A percentile compares a stretch with the other conserved stretches of the same genome.
These are phyloP conservation scores for Ilex aquifolium DNA, from an alignment of 257 asterid genomes.

Conservation along the genomic window DNA sequence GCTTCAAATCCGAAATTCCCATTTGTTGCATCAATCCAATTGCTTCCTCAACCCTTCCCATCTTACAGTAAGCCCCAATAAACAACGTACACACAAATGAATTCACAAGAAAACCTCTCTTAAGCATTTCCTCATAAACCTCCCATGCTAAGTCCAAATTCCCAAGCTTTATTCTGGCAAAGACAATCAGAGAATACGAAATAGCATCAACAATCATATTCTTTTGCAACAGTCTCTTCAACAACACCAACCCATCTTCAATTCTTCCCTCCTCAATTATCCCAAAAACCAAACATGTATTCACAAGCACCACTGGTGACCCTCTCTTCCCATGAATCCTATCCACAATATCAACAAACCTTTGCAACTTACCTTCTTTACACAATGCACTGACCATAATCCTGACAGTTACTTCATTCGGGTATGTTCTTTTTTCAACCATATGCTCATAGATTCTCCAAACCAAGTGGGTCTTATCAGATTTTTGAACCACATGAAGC, in stretches of 20 bases:
- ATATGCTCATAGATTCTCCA: conserved; percentile 70
- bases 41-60: conserved; percentile 51
- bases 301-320: conserved; percentile 49
- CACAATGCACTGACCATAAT: conserved; percentile 61
- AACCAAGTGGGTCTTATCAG: conserved; percentile 32
- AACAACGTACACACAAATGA: conserved; percentile 50
- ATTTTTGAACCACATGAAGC: conserved; percentile 61
- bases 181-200: conserved; percentile 51
- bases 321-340: conserved; percentile 67
- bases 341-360: conserved; percentile 46
- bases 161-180: conserved; percentile 67
- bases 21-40: conserved; percentile 40
- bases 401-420: conserved; percentile 52
- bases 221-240: conserved; percentile 63
- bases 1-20: conserved; percentile 44
- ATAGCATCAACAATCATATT: conserved; percentile 54
- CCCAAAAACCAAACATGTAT: conserved; percentile 55
- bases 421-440: conserved; percentile 40
- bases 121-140: conserved; percentile 55
- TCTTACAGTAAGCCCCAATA: conserved; percentile 43
- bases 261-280: conserved; percentile 51
- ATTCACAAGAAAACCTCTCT: conserved; percentile 67
- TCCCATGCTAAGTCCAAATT: conserved; percentile 49
- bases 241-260: conserved; percentile 45
- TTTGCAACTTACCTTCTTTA: conserved; percentile 61